Conservation (phyloP, 2,329 filamentous ascomycete genomes). For the Cladophialophora carrionii region DNA sequence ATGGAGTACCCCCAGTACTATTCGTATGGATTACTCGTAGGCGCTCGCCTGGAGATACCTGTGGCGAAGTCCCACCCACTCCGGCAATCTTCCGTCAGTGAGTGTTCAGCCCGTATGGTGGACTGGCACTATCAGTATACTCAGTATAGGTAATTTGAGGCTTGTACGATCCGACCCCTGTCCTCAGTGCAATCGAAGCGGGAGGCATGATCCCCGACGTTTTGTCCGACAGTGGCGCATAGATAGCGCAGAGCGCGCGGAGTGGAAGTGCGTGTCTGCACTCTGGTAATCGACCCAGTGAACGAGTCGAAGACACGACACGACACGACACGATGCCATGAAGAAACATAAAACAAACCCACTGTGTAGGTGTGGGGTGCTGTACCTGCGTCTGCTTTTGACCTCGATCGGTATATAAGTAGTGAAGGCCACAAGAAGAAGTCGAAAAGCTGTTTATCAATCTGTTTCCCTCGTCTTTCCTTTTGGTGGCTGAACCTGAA, state of each 20-base stretch:
- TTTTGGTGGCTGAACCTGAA: too few species aligned
- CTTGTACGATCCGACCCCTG: too few species aligned
- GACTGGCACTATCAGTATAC: too few species aligned
- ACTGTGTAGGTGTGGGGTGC: not conserved
- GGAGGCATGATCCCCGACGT: not conserved
- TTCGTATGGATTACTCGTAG: not conserved
- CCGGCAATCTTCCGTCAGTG: too few species aligned
- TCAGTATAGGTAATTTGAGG: too few species aligned
- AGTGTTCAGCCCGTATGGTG: too few species aligned
- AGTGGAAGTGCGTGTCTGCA: too few species aligned
- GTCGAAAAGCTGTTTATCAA: not conserved
- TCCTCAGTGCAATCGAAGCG: too few species aligned
- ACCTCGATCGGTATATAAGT: not conserved
- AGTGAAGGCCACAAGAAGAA: not conserved
- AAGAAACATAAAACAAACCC: not conserved
- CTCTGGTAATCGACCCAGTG: too few species aligned
- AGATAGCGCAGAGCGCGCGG: too few species aligned
- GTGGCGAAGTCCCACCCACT: not conserved
- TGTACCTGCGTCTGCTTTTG: not conserved
- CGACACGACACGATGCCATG: not conserved
- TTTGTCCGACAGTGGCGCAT: not conserved
- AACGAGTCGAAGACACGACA: too few species aligned
- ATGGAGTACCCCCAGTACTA: not conserved
- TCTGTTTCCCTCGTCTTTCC: not conserved
- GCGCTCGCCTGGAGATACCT: too few species aligned